These are phyloP conservation scores for Phialocephala sp. DNA, from an alignment of 2,329 filamentous ascomycete genomes.

Conservation along the genomic window DNA sequence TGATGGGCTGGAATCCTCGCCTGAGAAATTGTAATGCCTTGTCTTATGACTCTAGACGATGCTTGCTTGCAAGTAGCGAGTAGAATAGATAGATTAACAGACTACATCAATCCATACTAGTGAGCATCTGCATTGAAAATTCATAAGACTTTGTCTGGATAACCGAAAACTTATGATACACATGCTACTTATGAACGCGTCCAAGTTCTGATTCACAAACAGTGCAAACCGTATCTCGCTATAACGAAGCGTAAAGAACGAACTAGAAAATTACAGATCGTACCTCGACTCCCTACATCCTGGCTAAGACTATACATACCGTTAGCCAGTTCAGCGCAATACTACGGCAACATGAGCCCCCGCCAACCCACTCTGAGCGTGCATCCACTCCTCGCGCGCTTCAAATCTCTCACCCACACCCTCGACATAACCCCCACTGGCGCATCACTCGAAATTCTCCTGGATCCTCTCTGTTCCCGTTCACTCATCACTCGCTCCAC, in stretches of 20 bases:
- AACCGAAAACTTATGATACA: neutral
- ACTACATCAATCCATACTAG: too few relatives aligned
- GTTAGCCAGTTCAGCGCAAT: neutral
- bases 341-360: neutral
- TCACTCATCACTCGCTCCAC: constrained; percentile 9
- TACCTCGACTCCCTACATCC: neutral
- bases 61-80: neutral
- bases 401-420: constrained; percentile 2
- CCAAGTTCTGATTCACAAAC: neutral
- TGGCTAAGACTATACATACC: neutral
- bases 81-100: neutral
- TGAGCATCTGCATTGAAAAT: too few relatives aligned
- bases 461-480: constrained; percentile 19
- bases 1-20: neutral
- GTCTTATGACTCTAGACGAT: neutral
- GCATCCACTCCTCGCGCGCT: constrained; percentile 10
- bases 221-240: neutral
- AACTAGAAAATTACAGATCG: neutral
- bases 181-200: neutral
- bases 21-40: neutral
- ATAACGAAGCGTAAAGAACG: neutral
- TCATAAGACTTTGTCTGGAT: too few relatives aligned
- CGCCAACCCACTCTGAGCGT: neutral
- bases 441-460: neutral
- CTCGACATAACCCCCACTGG: neutral